A percentile compares a stretch with the other conserved stretches of the same genome.
Conservation (phyloP, 805 yeast genomes). For the Ogataea zsoltii region DNA sequence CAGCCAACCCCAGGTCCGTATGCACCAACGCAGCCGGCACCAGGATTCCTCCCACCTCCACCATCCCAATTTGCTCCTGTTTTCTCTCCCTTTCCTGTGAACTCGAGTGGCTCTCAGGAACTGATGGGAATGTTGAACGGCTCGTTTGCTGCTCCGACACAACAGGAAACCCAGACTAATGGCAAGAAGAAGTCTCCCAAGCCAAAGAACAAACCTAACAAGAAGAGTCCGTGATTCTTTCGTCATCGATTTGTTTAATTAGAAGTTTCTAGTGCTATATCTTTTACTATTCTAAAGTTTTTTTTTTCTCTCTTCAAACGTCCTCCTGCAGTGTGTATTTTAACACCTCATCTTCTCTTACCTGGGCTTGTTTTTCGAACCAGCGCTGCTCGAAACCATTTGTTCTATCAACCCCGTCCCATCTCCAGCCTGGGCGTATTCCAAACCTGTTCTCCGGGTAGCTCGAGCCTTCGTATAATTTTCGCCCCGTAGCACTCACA, state of each 20-base stretch:
- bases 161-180: neutral
- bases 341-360: conserved; percentile 33
- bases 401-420: conserved; percentile 93
- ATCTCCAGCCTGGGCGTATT: conserved; percentile 74
- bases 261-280: no score
- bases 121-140: conserved; percentile 20
- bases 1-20: conserved; percentile 7
- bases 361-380: conserved; percentile 45
- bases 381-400: conserved; percentile 79
- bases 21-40: conserved; percentile 2
- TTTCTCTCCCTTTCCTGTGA: conserved; percentile 6
- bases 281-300: no score
- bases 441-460: conserved; percentile 72
- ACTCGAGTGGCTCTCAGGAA: conserved; percentile 17
- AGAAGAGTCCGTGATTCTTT: neutral
- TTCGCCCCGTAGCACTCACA: conserved; percentile 47
- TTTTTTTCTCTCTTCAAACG: conserved; percentile 11
- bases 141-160: neutral
- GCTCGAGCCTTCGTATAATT: conserved; percentile 49
- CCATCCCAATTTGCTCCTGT: conserved; percentile 11
- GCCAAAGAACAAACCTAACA: neutral
- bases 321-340: conserved; percentile 43
- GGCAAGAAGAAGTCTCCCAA: neutral
- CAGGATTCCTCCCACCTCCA: conserved; percentile 1
- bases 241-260: neutral